Evolutionary conservation across 371 early-diverging fungal species (phyloP).

Genomic region (Lichtheimia corymbifera): DNA sequence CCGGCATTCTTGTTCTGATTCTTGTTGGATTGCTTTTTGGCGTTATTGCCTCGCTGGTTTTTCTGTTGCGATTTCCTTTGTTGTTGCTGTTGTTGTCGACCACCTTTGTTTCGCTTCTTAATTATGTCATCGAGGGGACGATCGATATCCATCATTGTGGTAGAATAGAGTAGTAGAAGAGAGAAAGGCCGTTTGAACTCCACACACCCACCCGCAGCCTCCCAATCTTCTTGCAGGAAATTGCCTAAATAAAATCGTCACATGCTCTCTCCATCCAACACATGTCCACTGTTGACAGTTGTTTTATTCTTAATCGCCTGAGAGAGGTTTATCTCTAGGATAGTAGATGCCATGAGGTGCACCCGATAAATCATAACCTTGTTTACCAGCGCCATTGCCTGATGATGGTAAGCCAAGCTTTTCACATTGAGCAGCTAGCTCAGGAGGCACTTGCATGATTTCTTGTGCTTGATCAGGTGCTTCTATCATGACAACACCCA

Average conservation of each 20-base stretch:
- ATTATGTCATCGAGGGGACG: conserved; percentile 26
- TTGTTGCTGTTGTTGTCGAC: background rate
- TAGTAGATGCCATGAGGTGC: conserved; percentile 44
- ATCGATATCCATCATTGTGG: conserved; percentile 19
- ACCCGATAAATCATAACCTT: conserved; percentile 59
- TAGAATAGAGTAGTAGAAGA: no score
- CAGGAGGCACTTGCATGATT: conserved; percentile 33
- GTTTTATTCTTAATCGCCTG: no score
- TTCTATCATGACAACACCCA: conserved; percentile 64
- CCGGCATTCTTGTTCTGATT: conserved; percentile 2
- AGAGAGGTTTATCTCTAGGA: background rate
- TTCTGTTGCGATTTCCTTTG: background rate
- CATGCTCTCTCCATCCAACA: no score
- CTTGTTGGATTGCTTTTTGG: conserved; percentile 1
- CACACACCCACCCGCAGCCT: no score
- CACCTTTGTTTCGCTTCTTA: conserved; percentile 17
- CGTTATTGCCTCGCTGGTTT: background rate
- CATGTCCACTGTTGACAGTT: no score
- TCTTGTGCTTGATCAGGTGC: conserved; percentile 62
- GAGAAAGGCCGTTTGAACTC: no score
- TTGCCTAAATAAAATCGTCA: no score
- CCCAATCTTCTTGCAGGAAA: no score
- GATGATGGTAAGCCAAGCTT: conserved; percentile 49
- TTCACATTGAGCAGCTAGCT: conserved; percentile 27
- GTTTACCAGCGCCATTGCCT: conserved; percentile 77